Percentiles rank a stretch among this genome's conserved stretches.
Conservation (phyloP, 768 basidiomycete species). For the Suillus clintonianus region DNA sequence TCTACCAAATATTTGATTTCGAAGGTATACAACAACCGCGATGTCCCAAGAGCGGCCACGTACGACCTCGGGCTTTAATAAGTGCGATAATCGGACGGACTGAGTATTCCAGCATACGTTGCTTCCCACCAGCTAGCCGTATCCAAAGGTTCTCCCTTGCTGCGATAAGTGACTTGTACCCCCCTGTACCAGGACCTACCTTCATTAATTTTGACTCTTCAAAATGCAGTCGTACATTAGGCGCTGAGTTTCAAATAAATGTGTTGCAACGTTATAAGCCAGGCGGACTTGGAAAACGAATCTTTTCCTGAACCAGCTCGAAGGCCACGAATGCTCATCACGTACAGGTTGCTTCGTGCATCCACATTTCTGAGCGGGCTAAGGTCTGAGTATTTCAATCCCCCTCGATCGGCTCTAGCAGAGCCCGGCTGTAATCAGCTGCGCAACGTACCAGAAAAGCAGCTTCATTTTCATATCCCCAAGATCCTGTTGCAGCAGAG, state of each 20-base stretch:
- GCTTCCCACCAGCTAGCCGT: not conserved
- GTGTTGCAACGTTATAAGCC: not conserved
- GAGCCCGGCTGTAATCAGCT: conserved; percentile 55
- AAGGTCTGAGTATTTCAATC: conserved; percentile 76
- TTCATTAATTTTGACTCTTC: no score
- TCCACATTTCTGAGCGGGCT: conserved; percentile 62
- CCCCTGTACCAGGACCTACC: no score
- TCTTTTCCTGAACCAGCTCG: conserved; percentile 27
- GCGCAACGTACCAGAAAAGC: conserved; percentile 69
- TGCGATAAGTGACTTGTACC: not conserved
- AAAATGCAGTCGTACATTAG: not conserved
- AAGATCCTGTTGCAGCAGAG: conserved; percentile 44
- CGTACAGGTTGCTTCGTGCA: conserved; percentile 42
- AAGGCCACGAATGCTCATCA: conserved; percentile 69
- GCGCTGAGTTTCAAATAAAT: not conserved
- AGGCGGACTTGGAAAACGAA: not conserved
- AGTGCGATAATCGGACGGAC: not conserved
- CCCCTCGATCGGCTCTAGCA: conserved; percentile 61
- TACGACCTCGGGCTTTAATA: not conserved
- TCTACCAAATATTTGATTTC: not conserved
- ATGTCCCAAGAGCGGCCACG: not conserved
- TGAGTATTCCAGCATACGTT: not conserved
- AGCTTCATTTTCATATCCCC: conserved; percentile 33
- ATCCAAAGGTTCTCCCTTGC: not conserved
- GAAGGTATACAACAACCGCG: not conserved